These are phyloP conservation scores for Globisporangium ultimum DNA, from an alignment of 352 stramenopile species.

Conservation along the genomic window DNA sequence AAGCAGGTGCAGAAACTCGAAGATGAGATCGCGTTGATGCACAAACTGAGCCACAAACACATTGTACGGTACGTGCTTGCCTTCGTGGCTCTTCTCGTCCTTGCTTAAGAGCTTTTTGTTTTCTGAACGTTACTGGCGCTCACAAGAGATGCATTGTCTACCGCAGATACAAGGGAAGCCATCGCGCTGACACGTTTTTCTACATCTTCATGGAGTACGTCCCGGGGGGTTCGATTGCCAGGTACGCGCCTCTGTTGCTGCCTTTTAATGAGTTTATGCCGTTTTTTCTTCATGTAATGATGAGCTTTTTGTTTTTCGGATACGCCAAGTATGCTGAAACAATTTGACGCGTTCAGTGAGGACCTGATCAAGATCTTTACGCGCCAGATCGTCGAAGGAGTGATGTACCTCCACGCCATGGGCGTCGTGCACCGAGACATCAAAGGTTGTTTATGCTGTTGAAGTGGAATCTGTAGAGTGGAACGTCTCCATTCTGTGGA, in stretches of 20 bases:
- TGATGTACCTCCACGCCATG: conserved; percentile 91
- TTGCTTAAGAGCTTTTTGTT: neutral
- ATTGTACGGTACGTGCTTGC: conserved; percentile 88
- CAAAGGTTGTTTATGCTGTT: conserved; percentile 47
- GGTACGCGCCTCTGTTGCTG: too few relatives aligned
- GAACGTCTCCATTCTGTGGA: neutral
- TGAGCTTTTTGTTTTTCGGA: too few relatives aligned
- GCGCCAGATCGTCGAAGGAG: conserved; percentile 86
- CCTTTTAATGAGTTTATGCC: too few relatives aligned
- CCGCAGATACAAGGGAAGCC: conserved; percentile 75
- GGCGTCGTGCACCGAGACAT: conserved; percentile 94
- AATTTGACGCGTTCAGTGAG: conserved; percentile 93
- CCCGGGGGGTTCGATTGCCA: conserved; percentile 89
- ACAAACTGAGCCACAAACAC: conserved; percentile 92
- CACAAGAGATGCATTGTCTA: neutral
- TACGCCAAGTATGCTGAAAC: conserved; percentile 67
- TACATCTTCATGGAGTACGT: conserved; percentile 98
- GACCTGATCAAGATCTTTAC: conserved; percentile 90
- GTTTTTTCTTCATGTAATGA: too few relatives aligned
- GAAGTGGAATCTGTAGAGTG: too few relatives aligned
- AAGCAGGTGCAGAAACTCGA: conserved; percentile 75
- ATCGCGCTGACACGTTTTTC: conserved; percentile 73
- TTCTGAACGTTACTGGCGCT: neutral
- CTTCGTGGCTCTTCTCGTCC: neutral
- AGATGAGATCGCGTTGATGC: conserved; percentile 94